Evolutionary conservation across 2,329 filamentous ascomycete genomes (phyloP), one percentile per base, ranked within the genome.

Genomic region (Exophiala viscosa): DNA sequence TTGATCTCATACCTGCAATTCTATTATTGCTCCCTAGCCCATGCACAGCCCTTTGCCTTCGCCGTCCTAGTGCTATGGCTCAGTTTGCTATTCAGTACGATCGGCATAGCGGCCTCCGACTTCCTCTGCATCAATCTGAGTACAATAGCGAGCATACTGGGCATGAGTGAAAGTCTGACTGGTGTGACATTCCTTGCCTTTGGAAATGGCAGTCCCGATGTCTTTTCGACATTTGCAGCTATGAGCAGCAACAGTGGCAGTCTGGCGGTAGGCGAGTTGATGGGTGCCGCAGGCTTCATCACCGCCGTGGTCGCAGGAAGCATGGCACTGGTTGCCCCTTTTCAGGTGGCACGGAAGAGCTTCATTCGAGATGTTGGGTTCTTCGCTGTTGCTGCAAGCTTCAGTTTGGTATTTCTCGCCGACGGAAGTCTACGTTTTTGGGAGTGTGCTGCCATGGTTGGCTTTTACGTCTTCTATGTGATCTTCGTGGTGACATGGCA

Each of bases 171-270:
- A 74, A 97, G 90, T 69, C 80, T 99, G 71, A 90, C 93, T 0
- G 93, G 93, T 33, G 95, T 99, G 23, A 99, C 93, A 0, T 95
- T 99, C 65, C 75, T 99, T 47, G 93, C 93, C 7, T 95, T 99
- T 71, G 93, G 93, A 60, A 99, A 99, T 75, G 93, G 93, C 47
- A 97, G 92, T 57, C 93, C 93, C 2, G 93, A 99, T 70, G 91
- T 99, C 41, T 99, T 99, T 71, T 96, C 91, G 60, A 99, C 93
- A 2, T 97, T 99, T 72, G 93, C 93, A 13, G 95, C 93, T 62
- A 97, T 99, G 90, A 86, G 85, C 65, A 96, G 91, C 18, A 90
- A 97, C 66, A 96, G 91, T 67, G 92, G 92, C n/a, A 95, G 91
- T 73, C 82, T 99, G 77, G 93, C 93, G 1, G 84, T 99, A 36